These are phyloP conservation scores for Termitomyces sp. DNA, from an alignment of 768 basidiomycete species.

Conservation along the genomic window DNA sequence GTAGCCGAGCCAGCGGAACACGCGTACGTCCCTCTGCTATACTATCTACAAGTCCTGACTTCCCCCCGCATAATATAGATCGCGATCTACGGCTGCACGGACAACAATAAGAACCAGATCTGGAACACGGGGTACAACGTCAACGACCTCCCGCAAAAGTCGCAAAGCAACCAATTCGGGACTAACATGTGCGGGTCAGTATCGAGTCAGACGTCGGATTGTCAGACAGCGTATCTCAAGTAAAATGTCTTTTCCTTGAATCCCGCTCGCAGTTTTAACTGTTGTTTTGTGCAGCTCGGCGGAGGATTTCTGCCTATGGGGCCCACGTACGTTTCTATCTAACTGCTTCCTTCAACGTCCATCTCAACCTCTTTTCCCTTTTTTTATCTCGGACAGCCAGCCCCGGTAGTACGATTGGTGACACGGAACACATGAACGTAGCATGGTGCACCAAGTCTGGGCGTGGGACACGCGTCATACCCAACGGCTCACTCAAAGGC, in stretches of 20 bases:
- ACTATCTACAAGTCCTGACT: not conserved
- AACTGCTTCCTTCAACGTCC: not conserved
- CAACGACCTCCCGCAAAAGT: constrained; percentile 35
- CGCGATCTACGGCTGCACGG: constrained; percentile 39
- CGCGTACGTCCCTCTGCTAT: constrained; percentile 23
- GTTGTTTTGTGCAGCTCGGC: constrained; percentile 32
- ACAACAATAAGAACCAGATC: constrained; percentile 40
- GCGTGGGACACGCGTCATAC: constrained; percentile 69
- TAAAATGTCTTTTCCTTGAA: constrained; percentile 17
- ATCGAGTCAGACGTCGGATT: constrained; percentile 51
- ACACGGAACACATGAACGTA: constrained; percentile 63
- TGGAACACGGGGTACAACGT: constrained; percentile 47
- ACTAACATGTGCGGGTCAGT: constrained; percentile 63
- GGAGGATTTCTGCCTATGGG: constrained; percentile 71
- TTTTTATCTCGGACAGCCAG: constrained; percentile 1
- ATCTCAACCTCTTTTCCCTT: not conserved
- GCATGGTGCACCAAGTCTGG: constrained; percentile 74
- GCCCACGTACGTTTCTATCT: constrained; percentile 33
- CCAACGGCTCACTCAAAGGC: constrained; percentile 56
- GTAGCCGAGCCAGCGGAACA: constrained; percentile 33
- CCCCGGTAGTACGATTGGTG: constrained; percentile 48
- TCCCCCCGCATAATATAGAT: constrained; percentile 21
- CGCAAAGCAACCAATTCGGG: constrained; percentile 57
- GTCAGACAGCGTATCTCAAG: constrained; percentile 70
- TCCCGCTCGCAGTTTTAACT: not conserved